Percentiles rank a stretch among this genome's conserved stretches.
phyloP scores from a whole-genome alignment of 225 moss, liverwort and hornwort species.

The Bryum argenteum region DNA sequence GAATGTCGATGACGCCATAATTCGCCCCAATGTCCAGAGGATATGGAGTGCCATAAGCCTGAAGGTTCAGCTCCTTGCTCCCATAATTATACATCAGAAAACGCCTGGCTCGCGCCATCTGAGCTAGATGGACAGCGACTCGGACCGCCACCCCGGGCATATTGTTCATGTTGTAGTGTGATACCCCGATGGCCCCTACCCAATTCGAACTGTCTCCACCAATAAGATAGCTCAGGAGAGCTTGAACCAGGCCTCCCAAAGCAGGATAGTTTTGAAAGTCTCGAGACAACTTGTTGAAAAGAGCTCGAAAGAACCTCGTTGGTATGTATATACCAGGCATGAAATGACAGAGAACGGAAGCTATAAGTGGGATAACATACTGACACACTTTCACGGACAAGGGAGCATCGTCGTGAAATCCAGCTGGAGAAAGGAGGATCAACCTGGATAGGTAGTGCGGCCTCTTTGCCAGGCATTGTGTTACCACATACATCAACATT shows the following conservation, averaged over 20 bases:
- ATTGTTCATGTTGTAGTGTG: slow-evolving; percentile 96
- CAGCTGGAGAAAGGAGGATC: slow-evolving; percentile 93
- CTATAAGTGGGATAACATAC: slow-evolving; percentile 46
- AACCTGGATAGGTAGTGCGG: slow-evolving; percentile 78
- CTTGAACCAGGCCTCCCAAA: slow-evolving; percentile 81
- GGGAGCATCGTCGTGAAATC: slow-evolving; percentile 80
- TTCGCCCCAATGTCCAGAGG: slow-evolving; percentile 84
- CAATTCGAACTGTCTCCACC: slow-evolving; percentile 95
- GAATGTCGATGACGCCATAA: slow-evolving; percentile 77
- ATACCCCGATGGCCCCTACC: slow-evolving; percentile 86
- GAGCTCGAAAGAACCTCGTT: slow-evolving; percentile 76
- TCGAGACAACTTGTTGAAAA: slow-evolving; percentile 89
- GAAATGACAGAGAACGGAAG: slow-evolving; percentile 54
- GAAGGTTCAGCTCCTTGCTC: slow-evolving; percentile 46
- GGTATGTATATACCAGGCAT: slow-evolving; percentile 93
- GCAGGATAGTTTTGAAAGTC: slow-evolving; percentile 97
- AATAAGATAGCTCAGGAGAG: slow-evolving; percentile 61
- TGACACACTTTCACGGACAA: slow-evolving; percentile 32
- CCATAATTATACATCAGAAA: slow-evolving; percentile 79
- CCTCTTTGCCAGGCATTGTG: slow-evolving; percentile 56
- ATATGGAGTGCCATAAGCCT: slow-evolving; percentile 62
- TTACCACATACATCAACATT: slow-evolving; percentile 85
- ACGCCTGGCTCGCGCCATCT: slow-evolving; percentile 66
- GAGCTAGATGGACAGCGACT: slow-evolving; percentile 73
- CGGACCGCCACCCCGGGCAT: slow-evolving; percentile 90